A percentile compares a stretch with the other conserved stretches of the same genome.
Evolutionary conservation across 805 yeast species (phyloP).

Genomic region (Vanderwaltozyma polyspora): DNA sequence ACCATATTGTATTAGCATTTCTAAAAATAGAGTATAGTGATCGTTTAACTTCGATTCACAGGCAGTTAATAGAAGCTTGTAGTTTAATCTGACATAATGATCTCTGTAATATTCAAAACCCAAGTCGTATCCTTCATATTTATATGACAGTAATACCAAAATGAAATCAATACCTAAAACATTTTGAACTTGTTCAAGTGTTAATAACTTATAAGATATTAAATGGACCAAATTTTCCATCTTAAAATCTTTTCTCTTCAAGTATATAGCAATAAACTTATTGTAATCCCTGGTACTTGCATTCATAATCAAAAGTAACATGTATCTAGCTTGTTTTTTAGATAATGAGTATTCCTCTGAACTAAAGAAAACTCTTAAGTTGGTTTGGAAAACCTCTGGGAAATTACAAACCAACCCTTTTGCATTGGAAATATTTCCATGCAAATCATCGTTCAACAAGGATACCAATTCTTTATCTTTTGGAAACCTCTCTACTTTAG

Average conservation of each 20-base stretch:
- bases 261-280: conserved; percentile 23
- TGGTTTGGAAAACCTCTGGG: conserved; percentile 23
- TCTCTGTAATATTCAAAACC: conserved; percentile 15
- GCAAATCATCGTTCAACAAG: conserved; percentile 7
- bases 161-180: conserved; percentile 13
- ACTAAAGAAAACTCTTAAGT: conserved; percentile 14
- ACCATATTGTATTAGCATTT: conserved; percentile 15
- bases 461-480: conserved; percentile 10
- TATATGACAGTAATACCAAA: conserved; percentile 6
- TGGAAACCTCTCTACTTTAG: conserved; percentile 13
- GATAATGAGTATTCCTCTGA: conserved; percentile 2
- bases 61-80: conserved; percentile 9
- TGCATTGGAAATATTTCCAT: background rate
- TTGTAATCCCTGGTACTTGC: conserved; percentile 19
- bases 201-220: conserved; percentile 19
- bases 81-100: conserved; percentile 16
- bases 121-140: conserved; percentile 5
- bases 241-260: conserved; percentile 21
- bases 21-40: conserved; percentile 10
- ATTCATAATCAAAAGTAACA: conserved; percentile 15
- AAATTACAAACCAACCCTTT: conserved; percentile 9
- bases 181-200: conserved; percentile 19
- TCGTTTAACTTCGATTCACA: conserved; percentile 6
- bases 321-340: conserved; percentile 10
- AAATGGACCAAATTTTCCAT: conserved; percentile 13